These are phyloP conservation scores for Adenanthera pavonina DNA, from an alignment of 306 rosid species.

Conservation along the genomic window DNA sequence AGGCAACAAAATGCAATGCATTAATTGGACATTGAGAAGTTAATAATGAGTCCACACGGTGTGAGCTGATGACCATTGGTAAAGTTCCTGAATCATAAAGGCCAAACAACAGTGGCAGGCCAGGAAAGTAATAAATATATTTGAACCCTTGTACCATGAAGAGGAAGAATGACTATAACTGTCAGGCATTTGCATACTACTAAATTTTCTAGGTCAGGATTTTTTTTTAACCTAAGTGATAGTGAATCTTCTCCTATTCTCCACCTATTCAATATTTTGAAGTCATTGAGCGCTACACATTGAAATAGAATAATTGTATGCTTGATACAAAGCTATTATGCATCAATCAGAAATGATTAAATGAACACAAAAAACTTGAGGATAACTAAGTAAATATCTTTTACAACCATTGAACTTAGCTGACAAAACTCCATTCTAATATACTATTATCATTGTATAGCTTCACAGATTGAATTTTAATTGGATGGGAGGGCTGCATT, in stretches of 20 bases:
- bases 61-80: too few species aligned
- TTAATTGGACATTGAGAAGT: not conserved
- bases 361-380: slow-evolving; percentile 2
- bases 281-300: not conserved
- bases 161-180: not conserved
- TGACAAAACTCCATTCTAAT: slow-evolving; percentile 8
- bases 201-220: not conserved
- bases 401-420: slow-evolving; percentile 11
- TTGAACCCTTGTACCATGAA: not conserved
- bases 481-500: slow-evolving; percentile 17
- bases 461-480: not conserved
- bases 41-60: too few species aligned
- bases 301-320: not conserved
- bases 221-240: not conserved
- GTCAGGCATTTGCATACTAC: not conserved
- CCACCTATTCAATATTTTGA: not conserved
- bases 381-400: not conserved
- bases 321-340: not conserved
- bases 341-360: slow-evolving; percentile 24
- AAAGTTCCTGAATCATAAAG: too few species aligned
- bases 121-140: not conserved
- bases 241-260: not conserved
- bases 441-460: slow-evolving; percentile 10
- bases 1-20: not conserved
- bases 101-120: not conserved